Evolutionary conservation across 2,329 filamentous ascomycete genomes (phyloP), one percentile per base, ranked within the genome.

Genomic region (Fusarium annulatum): DNA sequence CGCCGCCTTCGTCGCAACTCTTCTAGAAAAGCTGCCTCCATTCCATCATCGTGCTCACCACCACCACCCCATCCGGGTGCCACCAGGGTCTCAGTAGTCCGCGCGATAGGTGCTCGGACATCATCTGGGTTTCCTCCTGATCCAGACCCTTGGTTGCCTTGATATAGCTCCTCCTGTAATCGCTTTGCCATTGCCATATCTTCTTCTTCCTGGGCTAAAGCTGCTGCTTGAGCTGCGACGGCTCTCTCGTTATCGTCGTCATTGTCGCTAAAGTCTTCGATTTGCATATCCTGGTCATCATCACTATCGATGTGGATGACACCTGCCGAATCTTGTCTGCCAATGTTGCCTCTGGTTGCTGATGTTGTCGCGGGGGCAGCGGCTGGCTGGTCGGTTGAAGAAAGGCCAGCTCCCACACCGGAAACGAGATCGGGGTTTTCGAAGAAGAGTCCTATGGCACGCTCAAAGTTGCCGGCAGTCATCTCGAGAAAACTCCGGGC

Each of bases 131-230:
- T 61, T 39, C 55, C 81, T 12, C 80, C 84, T 28, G 74, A 68
- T 30, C 69, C 85, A 43, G 80, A 79, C 12, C 78, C 83, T 41
- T 77, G 67, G 79, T 80, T 66, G 73, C 84, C 88, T 59, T 89
- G 88, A 77, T 98, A 98, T 79, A 97, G 88, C 82, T 99, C 95
- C 79, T 99, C 93, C 81, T 99, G 96, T 67, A 99, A 82, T 64
- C 94, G 90, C 81, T 95, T 90, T 11, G 96, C 96, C 91, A 98
- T 96, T 48, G 94, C 95, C 59, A 94, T 95, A 79, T 99, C 96
- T 78, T 97, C 95, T 72, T 98, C 95, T 74, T 93, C 90, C 60
- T 91, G 86, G 21, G 88, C 89, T 43, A 87, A 83, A 4, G 80
- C 79, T 8, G 80, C 83, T 2, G 82, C 84, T 28, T 82, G 81